Base-by-base conservation (phyloP, 1,284 basidiomycete genomes). In the Cutaneotrichosporon arboriforme region DNA sequence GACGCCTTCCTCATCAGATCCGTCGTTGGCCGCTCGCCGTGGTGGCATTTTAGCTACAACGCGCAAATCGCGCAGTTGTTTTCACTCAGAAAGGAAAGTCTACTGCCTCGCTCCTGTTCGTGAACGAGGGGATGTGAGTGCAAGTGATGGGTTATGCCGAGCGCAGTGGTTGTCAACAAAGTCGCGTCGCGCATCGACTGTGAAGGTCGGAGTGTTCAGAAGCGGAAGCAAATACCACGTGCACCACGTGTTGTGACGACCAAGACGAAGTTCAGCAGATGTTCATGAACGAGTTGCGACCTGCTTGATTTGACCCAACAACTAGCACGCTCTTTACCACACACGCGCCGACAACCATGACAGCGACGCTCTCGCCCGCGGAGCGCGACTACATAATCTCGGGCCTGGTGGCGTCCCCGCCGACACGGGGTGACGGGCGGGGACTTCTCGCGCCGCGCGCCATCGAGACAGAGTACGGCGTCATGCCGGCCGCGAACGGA, bases 401-500 rank as follows among this genome's bases (percentile, higher is more conserved):
- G 2, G 73, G 73, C 22, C 65, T 76, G 8, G 46, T 67, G 1
- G 62, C 69, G 43, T 46, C 66, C 1, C 57, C 62, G 10, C 9
- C 59, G 5, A 73, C 69, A 9, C 65, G 73, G 21, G 47, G 58
- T 4, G 74, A 76, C 54, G 66, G 65, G 3, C 61, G 73, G 47
- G 49, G 53, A 1, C 64, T 72, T 8, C 61, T 69, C 18, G 51
- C 54, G 10, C 63, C 69, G 13, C 62, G 72, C 20, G 54, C 62
- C 9, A 65, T 75, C 23, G 47, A 59, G 36, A 59, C 75, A 3
- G 64, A 63, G 3, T 73, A 73, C 46, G 69, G 68, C 22, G 68
- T 70, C 20, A 69, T 70, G 18, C 74, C 74, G 0, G 70, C 74
- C 40, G 70, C 73, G 2, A 72, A 68, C 45, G 74, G 74, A 1